Evolutionary conservation across 768 basidiomycete genomes (phyloP).

Genomic region (Lactarius indigo): DNA sequence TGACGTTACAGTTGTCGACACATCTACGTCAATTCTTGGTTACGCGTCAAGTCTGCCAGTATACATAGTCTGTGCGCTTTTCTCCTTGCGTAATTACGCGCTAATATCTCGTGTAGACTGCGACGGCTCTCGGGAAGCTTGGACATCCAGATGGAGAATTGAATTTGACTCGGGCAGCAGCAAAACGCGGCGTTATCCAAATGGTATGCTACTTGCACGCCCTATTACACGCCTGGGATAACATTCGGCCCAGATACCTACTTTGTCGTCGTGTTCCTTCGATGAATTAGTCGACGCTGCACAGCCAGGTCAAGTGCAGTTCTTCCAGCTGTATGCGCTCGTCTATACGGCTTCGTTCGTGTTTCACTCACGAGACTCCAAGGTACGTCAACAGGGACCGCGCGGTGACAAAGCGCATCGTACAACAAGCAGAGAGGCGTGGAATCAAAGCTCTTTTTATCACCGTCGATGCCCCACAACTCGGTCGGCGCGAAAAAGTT

Average conservation of each 20-base stretch:
- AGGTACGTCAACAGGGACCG: slow-evolving; percentile 93
- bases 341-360: neutral
- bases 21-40: slow-evolving; percentile 78
- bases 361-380: slow-evolving; percentile 12
- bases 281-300: slow-evolving; percentile 93
- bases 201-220: slow-evolving; percentile 45
- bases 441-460: slow-evolving; percentile 95
- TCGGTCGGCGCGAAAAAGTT: slow-evolving; percentile 87
- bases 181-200: slow-evolving; percentile 69
- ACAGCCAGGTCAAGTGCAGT: slow-evolving; percentile 72
- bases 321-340: slow-evolving; percentile 70
- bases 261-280: slow-evolving; percentile 91
- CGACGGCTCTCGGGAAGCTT: slow-evolving; percentile 88
- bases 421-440: slow-evolving; percentile 85
- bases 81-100: neutral
- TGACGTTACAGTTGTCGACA: slow-evolving; percentile 84
- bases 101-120: slow-evolving; percentile 42
- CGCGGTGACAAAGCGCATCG: slow-evolving; percentile 76
- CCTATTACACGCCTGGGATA: neutral
- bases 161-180: slow-evolving; percentile 85
- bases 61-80: slow-evolving; percentile 56
- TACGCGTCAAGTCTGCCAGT: slow-evolving; percentile 71
- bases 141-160: slow-evolving; percentile 96
- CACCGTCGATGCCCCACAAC: slow-evolving; percentile 95
- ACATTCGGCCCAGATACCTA: slow-evolving; percentile 67